These are phyloP conservation scores for Nigrospora oryzae DNA, from an alignment of 2,329 filamentous ascomycete genomes.

Conservation along the genomic window DNA sequence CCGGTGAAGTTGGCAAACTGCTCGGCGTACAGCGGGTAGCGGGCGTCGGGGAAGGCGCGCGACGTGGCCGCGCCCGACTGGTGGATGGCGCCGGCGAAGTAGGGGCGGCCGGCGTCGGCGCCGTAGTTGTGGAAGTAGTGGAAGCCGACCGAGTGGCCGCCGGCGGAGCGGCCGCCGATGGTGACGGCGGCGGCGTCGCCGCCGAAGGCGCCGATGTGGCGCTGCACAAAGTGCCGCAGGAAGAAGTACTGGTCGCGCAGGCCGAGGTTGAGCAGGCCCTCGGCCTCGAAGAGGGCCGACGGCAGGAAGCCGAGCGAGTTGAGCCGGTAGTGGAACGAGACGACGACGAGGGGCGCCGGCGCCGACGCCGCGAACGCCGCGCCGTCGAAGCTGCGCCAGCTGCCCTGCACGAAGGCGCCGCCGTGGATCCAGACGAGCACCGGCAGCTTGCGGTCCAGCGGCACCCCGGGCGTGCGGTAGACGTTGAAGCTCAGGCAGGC, in stretches of 20 bases:
- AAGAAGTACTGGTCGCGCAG: slow-evolving; percentile 41
- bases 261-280: slow-evolving; percentile 37
- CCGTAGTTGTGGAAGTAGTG: slow-evolving; percentile 29
- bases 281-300: slow-evolving; percentile 20
- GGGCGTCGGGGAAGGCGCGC: slow-evolving; percentile 24
- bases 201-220: slow-evolving; percentile 42
- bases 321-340: slow-evolving; percentile 29
- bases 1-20: slow-evolving; percentile 21
- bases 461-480: slow-evolving; percentile 23
- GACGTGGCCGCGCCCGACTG: slow-evolving; percentile 28
- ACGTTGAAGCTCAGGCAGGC: slow-evolving; percentile 32
- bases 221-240: slow-evolving; percentile 40
- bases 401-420: slow-evolving; percentile 33
- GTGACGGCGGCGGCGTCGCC: slow-evolving; percentile 43
- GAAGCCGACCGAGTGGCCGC: slow-evolving; percentile 27
- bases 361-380: not conserved
- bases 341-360: not conserved
- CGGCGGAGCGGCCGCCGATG: slow-evolving; percentile 44
- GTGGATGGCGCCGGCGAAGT: slow-evolving; percentile 25
- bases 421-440: slow-evolving; percentile 38
- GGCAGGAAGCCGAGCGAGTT: slow-evolving; percentile 37
- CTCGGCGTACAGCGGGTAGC: slow-evolving; percentile 20
- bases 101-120: slow-evolving; percentile 15
- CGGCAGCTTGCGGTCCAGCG: slow-evolving; percentile 27
- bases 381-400: slow-evolving; percentile 25